A percentile compares a stretch with the other conserved stretches of the same genome.
Evolutionary conservation across 2,329 filamentous ascomycete species (phyloP).

Genomic region (Fusarium scirpi): DNA sequence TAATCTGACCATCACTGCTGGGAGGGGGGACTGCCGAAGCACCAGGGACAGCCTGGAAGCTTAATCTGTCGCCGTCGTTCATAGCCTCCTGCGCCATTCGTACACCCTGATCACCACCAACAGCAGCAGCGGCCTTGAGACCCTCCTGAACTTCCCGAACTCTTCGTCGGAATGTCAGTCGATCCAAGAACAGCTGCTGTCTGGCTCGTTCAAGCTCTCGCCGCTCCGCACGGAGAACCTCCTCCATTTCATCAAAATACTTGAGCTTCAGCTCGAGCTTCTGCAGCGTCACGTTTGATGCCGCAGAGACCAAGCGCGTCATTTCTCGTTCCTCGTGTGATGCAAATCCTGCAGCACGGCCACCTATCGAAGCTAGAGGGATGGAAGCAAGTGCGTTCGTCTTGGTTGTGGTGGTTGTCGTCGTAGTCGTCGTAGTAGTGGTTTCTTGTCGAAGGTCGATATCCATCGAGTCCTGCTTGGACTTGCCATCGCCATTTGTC

Average conservation of each 20-base stretch:
- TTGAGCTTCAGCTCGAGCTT: slow-evolving; percentile 96
- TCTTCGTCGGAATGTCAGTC: slow-evolving; percentile 88
- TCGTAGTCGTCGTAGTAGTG: slow-evolving; percentile 64
- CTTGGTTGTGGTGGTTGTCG: slow-evolving; percentile 61
- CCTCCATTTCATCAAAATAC: slow-evolving; percentile 97
- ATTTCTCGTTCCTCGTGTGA: slow-evolving; percentile 98
- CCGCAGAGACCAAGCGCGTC: slow-evolving; percentile 90
- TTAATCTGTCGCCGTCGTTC: slow-evolving; percentile 64
- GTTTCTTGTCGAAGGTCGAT: slow-evolving; percentile 68
- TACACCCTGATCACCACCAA: slow-evolving; percentile 63
- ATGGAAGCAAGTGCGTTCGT: slow-evolving; percentile 74
- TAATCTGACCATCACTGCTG: slow-evolving; percentile 66
- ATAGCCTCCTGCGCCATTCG: slow-evolving; percentile 61
- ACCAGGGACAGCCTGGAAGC: slow-evolving; percentile 62
- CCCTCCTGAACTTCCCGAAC: slow-evolving; percentile 85
- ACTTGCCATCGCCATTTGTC: slow-evolving; percentile 70
- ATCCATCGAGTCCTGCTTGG: slow-evolving; percentile 73
- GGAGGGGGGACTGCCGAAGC: slow-evolving; percentile 64
- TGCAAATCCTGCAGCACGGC: slow-evolving; percentile 86
- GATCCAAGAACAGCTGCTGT: slow-evolving; percentile 93
- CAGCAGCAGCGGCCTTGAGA: slow-evolving; percentile 67
- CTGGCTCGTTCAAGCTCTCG: slow-evolving; percentile 91
- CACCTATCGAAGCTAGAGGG: slow-evolving; percentile 86
- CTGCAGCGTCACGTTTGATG: slow-evolving; percentile 92
- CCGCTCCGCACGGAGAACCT: slow-evolving; percentile 89